Conservation (phyloP, 208 protist genomes). For the Pavlovales sp. region DNA sequence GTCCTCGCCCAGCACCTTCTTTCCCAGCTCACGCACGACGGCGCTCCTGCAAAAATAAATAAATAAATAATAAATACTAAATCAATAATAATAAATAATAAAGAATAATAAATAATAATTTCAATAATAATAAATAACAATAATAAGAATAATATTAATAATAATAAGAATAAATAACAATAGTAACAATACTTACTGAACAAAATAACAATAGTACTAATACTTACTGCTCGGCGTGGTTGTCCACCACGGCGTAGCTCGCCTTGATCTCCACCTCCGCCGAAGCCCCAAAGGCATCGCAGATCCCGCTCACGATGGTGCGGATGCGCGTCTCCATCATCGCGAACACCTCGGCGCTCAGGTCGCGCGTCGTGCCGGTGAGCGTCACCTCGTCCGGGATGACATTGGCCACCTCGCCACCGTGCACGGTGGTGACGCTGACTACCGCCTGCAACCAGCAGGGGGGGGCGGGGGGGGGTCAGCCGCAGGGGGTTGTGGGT, state of each 20-base stretch:
- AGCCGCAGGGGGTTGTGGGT: too few relatives aligned
- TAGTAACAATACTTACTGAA: too few relatives aligned
- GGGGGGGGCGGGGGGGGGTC: too few relatives aligned
- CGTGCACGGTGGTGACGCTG: not conserved
- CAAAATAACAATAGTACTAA: too few relatives aligned
- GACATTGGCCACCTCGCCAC: constrained; percentile 13
- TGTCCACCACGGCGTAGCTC: not conserved
- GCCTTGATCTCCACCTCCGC: not conserved
- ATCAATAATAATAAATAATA: too few relatives aligned
- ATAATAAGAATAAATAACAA: too few relatives aligned
- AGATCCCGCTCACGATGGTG: not conserved
- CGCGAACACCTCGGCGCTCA: not conserved
- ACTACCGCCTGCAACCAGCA: not conserved
- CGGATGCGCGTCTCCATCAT: not conserved
- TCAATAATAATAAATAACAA: too few relatives aligned
- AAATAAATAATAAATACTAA: too few relatives aligned
- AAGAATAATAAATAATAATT: too few relatives aligned
- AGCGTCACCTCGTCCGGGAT: constrained; percentile 11
- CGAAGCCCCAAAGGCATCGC: not conserved
- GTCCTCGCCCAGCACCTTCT: not conserved
- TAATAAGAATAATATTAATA: too few relatives aligned
- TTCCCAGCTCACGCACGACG: not conserved
- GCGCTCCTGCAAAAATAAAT: too few relatives aligned
- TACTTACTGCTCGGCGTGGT: not conserved
- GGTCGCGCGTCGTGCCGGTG: constrained; percentile 5